Evolutionary conservation across 192 early-diverging fungal genomes (phyloP).

Genomic region (Diversispora eburnea): DNA sequence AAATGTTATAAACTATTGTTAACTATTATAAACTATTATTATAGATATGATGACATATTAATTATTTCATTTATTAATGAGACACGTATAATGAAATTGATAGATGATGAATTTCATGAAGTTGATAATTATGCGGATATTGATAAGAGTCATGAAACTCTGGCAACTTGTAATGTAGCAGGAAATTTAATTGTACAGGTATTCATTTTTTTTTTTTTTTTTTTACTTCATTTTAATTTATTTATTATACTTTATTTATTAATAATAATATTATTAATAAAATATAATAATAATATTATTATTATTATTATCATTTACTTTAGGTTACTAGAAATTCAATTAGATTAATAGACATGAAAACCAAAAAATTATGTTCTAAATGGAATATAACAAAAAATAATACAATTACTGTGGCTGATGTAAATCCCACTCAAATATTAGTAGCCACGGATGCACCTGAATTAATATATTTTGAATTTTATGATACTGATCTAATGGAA

Average conservation of each 20-base stretch:
- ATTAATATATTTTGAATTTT: constrained; percentile 59
- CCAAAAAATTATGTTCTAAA: constrained; percentile 37
- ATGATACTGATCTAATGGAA: constrained; percentile 34
- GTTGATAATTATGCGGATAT: constrained; percentile 41
- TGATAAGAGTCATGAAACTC: constrained; percentile 38
- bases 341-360: constrained; percentile 42
- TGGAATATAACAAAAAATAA: constrained; percentile 49
- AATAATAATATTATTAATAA: not conserved
- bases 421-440: constrained; percentile 52
- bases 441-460: constrained; percentile 52
- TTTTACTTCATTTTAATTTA: no score
- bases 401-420: constrained; percentile 52
- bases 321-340: constrained; percentile 52
- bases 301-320: no score
- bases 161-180: constrained; percentile 44
- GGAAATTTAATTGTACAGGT: constrained; percentile 61
- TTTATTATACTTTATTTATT: not conserved
- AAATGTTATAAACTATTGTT: constrained; percentile 2
- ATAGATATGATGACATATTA: constrained; percentile 46
- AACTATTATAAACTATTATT: not conserved
- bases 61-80: constrained; percentile 63
- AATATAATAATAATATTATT: not conserved
- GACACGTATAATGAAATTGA: constrained; percentile 54
- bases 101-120: constrained; percentile 50
- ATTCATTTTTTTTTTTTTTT: no score